Base-by-base conservation (phyloP, 768 basidiomycete genomes). In the Clavulina sp. region DNA sequence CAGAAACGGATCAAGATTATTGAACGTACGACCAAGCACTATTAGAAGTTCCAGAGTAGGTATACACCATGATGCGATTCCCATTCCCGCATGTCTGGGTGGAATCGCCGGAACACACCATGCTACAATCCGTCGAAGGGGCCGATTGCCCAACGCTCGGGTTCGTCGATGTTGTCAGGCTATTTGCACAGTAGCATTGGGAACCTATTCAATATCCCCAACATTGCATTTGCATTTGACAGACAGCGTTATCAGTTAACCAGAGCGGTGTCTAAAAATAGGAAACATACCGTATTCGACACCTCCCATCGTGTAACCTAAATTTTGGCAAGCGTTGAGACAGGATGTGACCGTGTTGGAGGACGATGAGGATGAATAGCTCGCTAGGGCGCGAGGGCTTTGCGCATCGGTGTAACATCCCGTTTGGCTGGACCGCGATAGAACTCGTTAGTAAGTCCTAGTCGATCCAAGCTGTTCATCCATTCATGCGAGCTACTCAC, bases 261-360 rank as follows among this genome's bases (percentile, higher is more conserved):
- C 18, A 29, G 9, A 28, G 23, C 4, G 19, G 16, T 4, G 23
- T 26, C 13, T 46, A 34, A 30, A 16, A 4, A 4, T 3, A 38
- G 24, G 34, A 31, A 7, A 28, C 9, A 21, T n/a, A 33, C 44
- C 44, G 34, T 41, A 53, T 30, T 56, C 55, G 34, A 44, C 18
- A 6, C 55, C 55, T 19, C 33, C 55, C 28, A 49, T 54, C 21
- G 44, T 29, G 36, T 26, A 56, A 2, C 53, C 55, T 3, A 31
- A 23, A 30, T 38, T 51, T 16, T 9, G 30, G 34, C 52, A 53
- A 38, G 30, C 26, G 3, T 13, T 32, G 13, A 38, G 23, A 51
- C 52, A 53, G 2, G 31, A 16, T 13, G n/a, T 24, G 2, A 16
- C 31, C 18, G 52, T 51, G 19, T 49, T 49, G 4, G 32, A 13